These are phyloP conservation scores for Xerophyta viscosa DNA, from an alignment of 106 monocot species.

Conservation along the genomic window DNA sequence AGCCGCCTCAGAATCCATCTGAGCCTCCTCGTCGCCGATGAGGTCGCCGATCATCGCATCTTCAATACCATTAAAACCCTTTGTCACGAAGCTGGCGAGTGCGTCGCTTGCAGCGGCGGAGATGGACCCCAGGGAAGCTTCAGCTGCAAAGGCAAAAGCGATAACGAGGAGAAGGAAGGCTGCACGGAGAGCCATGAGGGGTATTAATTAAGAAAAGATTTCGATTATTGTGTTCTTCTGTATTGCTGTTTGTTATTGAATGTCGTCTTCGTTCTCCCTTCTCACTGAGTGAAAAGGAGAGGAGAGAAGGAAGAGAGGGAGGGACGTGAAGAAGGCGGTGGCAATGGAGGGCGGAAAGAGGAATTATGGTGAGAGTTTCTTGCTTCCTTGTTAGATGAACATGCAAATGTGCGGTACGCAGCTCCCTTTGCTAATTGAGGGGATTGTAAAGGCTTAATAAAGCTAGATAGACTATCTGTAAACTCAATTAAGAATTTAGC, in stretches of 20 bases:
- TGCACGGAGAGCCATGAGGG: slow-evolving; percentile 12
- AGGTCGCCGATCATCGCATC: slow-evolving; percentile 1
- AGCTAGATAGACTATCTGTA: too few species aligned
- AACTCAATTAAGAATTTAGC: too few species aligned
- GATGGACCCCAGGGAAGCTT: neutral
- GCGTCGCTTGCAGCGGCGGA: too few species aligned
- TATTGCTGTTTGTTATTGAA: too few species aligned
- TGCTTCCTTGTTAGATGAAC: neutral
- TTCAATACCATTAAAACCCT: neutral
- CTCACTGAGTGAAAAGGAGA: neutral
- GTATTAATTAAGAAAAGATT: neutral
- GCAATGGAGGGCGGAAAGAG: neutral
- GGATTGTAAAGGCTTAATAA: neutral
- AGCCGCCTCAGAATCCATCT: slow-evolving; percentile 5
- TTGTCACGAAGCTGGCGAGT: neutral
- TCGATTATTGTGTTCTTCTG: neutral
- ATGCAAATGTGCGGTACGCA: neutral
- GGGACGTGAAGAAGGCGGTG: neutral
- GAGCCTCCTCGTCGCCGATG: slow-evolving; percentile 9
- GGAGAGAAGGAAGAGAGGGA: neutral
- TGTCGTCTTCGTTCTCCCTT: slow-evolving; percentile 4
- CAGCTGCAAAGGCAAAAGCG: neutral
- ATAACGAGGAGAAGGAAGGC: slow-evolving; percentile 11
- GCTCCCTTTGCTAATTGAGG: too few species aligned
- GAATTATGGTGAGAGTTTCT: neutral